Base-by-base conservation (phyloP, 495 filamentous ascomycete genomes). In the Ramalina intermedia region DNA sequence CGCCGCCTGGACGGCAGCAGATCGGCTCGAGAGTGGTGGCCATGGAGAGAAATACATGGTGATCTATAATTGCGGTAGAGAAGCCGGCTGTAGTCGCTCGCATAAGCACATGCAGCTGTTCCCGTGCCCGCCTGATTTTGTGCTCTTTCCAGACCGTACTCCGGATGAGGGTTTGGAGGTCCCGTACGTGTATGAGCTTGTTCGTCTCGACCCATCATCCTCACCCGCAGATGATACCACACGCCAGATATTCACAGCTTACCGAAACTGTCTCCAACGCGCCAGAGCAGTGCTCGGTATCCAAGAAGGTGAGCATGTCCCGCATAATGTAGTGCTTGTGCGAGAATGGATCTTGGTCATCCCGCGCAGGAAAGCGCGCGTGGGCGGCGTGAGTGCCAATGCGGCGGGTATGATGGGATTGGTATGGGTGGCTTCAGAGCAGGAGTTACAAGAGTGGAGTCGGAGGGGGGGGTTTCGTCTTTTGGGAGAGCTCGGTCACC, bases 251-350 rank as follows among this genome's bases (percentile, higher is more conserved):
- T 41, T 41, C 14, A 41, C 17, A 18, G 21, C 39, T 24, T 41
- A 41, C 39, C 39, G 2, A 20, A 13, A 7, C 14, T 41, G 39
- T 41, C 39, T 41, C 21, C 9, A 41, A 41, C 39, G 39, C 39
- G 39, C 39, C 39, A 41, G 39, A 24, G 39, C 11, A 41, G 21
- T 41, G 5, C 39, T 18, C 39, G 39, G 39, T 18, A 18, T 41
- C 13, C 4, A 24, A 41, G 39, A 41, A 41, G 39, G 39, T 41
- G 39, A 41, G 39, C 39, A 41, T n/a, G 20, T 60, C 6, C 61
- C 69, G 4, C 69, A 72, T 52, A 72, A 72, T 51, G 58, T 69
- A 17, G 50, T 69, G 7, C 51, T 72, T 20, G 57, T 59, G 16
- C 54, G 54, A 42, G 49, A 56, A 20, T 70, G 66, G 68, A 56